Evolutionary conservation across 1,284 basidiomycete genomes (phyloP).

Genomic region (Cutaneotrichosporon arboriforme): DNA sequence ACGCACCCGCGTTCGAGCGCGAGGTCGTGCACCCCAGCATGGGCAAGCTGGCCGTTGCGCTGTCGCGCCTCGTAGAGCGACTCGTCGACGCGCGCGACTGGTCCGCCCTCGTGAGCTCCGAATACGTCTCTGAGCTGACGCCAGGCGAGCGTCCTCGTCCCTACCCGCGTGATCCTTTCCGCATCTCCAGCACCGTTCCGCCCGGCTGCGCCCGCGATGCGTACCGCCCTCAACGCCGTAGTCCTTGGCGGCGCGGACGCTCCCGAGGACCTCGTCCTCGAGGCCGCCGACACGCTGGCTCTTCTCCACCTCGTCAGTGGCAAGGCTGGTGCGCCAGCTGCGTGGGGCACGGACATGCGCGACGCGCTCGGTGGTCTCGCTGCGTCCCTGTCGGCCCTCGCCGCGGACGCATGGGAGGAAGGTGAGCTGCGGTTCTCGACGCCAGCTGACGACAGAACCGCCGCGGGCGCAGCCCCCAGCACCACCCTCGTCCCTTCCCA

Average conservation of each 20-base stretch:
- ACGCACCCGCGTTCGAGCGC: conserved; percentile 41
- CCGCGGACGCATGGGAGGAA: conserved; percentile 36
- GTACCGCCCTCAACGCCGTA: conserved; percentile 24
- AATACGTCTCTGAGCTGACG: not conserved
- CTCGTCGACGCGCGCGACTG: conserved; percentile 19
- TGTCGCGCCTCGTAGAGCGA: conserved; percentile 31
- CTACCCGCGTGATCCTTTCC: conserved; percentile 25
- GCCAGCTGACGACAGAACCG: conserved; percentile 13
- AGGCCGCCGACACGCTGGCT: conserved; percentile 29
- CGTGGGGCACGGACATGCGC: conserved; percentile 34
- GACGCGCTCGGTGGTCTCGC: conserved; percentile 33
- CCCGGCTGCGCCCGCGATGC: conserved; percentile 29
- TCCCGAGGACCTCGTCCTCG: conserved; percentile 2
- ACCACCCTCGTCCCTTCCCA: conserved; percentile 10
- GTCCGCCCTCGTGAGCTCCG: conserved; percentile 23
- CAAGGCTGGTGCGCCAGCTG: conserved; percentile 36
- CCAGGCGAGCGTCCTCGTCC: conserved; percentile 19
- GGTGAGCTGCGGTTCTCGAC: not conserved
- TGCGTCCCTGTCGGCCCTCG: conserved; percentile 22
- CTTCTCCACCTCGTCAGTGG: conserved; percentile 36
- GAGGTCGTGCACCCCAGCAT: conserved; percentile 41
- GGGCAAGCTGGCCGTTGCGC: conserved; percentile 38
- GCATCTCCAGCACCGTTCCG: conserved; percentile 42
- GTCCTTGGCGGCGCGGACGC: conserved; percentile 22
- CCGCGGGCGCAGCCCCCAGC: conserved; percentile 9